These are phyloP conservation scores for Zoysia pacifica DNA, from an alignment of 176 grass and related monocot species.

Conservation along the genomic window DNA sequence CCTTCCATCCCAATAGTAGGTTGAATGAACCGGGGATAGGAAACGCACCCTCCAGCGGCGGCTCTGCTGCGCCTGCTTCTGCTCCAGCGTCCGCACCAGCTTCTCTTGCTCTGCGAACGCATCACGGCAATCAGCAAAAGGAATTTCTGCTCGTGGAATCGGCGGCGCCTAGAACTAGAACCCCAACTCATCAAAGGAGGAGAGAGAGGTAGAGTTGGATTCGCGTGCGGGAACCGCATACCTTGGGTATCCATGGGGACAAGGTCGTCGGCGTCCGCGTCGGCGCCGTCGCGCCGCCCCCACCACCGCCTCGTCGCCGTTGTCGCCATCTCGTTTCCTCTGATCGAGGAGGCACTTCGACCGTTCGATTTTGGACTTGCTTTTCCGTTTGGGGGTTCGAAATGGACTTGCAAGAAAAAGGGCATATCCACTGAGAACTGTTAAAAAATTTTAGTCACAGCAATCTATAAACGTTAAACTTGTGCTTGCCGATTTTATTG, in stretches of 20 bases:
- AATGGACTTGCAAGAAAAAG: neutral
- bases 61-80: slow-evolving; percentile 68
- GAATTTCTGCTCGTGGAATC: neutral
- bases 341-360: neutral
- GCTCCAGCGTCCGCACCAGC: slow-evolving; percentile 74
- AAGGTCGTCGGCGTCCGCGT: slow-evolving; percentile 50
- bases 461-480: too few species aligned
- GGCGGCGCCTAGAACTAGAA: neutral
- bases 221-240: neutral
- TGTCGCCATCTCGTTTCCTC: slow-evolving; percentile 30
- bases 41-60: slow-evolving; percentile 70
- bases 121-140: slow-evolving; percentile 5
- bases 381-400: neutral
- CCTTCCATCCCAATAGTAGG: slow-evolving; percentile 2
- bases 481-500: neutral
- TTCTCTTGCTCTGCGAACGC: slow-evolving; percentile 81
- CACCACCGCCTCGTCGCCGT: slow-evolving; percentile 68
- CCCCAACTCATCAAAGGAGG: neutral
- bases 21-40: slow-evolving; percentile 5
- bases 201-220: neutral
- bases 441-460: neutral
- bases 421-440: neutral
- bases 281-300: slow-evolving; percentile 42
- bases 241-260: slow-evolving; percentile 83
- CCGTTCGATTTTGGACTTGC: neutral